Evolutionary conservation across 1,284 basidiomycete genomes (phyloP), one percentile per base, ranked within the genome.

Genomic region (Macrocystidia cucumis): DNA sequence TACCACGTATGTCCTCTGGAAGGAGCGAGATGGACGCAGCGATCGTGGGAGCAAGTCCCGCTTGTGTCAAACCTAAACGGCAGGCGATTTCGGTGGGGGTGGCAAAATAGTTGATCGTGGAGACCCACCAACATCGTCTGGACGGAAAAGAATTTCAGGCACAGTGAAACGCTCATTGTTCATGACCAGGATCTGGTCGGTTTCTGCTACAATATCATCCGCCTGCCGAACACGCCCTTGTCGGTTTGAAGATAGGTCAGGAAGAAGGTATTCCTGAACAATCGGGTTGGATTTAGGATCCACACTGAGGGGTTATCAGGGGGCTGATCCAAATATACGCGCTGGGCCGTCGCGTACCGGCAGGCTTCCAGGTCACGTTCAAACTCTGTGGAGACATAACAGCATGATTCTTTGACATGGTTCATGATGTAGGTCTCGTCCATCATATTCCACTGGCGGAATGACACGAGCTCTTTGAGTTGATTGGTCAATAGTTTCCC

Each of bases 361-460:
- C 79, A 85, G n/a, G 62, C 57, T 56, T 92, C 82, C 41, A 92
- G 59, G 59, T 95, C 90, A 30, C 59, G 52, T 38, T 66, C 67
- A 62, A 84, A 91, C 51, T 83, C 65, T 25, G 65, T 65, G n/a
- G 84, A 79, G 35, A 96, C 84, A 57, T 86, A 97, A 56, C 88
- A 90, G 54, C 88, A 92, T 9, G 71, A 60, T 53, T 90, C 89
- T 55, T 95, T 92, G 48, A 92, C 83, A 44, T 87, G 74, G 60
- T 92, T 91, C 61, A 96, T 84, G 49, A 97, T 83, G 57, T 85
- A 78, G 1, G 89, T 91, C 60, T 96, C 87, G 53, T 97, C 91
- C 78, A 92, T 91, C 87, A 97, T 91, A 57, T 97, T 91, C 86
- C 90, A 95, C 52, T 98, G 93, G 20, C 91, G 79, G 57, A 90